Evolutionary conservation across 2,329 filamentous ascomycete genomes (phyloP), one percentile per base, ranked within the genome.

Genomic region (Hymenoscyphus fructigenus): DNA sequence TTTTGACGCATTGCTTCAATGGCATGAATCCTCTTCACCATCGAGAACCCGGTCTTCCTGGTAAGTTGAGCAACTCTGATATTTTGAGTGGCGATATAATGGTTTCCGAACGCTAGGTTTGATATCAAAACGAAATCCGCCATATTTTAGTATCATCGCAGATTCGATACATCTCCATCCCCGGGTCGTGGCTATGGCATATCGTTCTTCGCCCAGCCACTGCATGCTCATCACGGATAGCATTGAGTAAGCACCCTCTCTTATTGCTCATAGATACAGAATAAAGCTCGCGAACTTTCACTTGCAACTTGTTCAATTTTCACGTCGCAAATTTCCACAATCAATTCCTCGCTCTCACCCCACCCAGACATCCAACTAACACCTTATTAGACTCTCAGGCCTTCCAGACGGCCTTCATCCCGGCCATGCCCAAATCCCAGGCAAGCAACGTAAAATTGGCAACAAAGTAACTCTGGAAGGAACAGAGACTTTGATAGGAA

Each of bases 91-190:
- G 10, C 15, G 4, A 34, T 23, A 15, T 14, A 17, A 15, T 41
- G n/a, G 44, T 17, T 2, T 29, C 9, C 6, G 61, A n/a, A 47
- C 15, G 29, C 1, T 28, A 72, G 72, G 72, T n/a, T 61, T 73
- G 5, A 71, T 75, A 70, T 80, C 59, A 68, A 78, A 61, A 71
- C 59, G 61, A 5, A 28, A 59, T 9, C 66, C 73, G 55, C 64
- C 83, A 1, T 85, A 80, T 72, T 85, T 79, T 74, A 81, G 79
- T 26, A 72, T 85, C 57, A 85, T 86, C 29, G 76, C 83, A 2
- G 84, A 86, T 65, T 81, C 81, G 36, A 79, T 84, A 60, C 84
- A 86, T 66, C 73, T 86, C 3, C 83, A 85, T 67, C 82, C 83
- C 0, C 73, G 75, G 17, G 78, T 84, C 0, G 77, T 82, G 0